These are phyloP conservation scores for Cryphonectria parasitica DNA, from an alignment of 2,329 filamentous ascomycete species.

Conservation along the genomic window DNA sequence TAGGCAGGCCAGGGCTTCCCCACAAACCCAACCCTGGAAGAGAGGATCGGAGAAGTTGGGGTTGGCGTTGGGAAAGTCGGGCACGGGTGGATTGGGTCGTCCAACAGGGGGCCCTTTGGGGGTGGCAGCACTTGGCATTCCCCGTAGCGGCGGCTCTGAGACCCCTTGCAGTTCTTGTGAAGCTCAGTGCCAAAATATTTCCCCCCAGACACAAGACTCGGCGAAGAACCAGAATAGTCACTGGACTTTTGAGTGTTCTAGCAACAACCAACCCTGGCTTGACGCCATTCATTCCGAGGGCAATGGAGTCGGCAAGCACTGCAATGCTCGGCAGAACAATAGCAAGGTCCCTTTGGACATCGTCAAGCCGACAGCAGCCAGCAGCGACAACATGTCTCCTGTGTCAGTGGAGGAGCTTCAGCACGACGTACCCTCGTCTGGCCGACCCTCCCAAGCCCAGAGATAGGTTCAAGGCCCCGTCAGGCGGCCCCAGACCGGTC, in stretches of 20 bases:
- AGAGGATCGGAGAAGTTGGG: neutral
- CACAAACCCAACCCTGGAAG: conserved; percentile 9
- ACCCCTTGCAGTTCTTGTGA: conserved; percentile 7
- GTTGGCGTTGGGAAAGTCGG: neutral
- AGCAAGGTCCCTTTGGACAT: conserved; percentile 7
- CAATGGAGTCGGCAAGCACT: neutral
- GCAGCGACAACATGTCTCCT: conserved; percentile 46
- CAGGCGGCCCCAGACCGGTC: conserved; percentile 8
- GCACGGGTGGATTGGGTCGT: no score
- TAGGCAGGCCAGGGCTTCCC: conserved; percentile 14
- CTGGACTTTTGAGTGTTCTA: neutral
- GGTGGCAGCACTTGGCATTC: neutral
- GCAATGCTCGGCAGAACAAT: conserved; percentile 24
- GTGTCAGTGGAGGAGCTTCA: conserved; percentile 58
- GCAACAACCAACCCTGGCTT: neutral
- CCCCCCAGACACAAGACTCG: neutral
- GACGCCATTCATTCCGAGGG: neutral
- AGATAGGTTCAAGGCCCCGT: neutral
- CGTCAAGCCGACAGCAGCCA: neutral
- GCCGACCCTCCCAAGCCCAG: conserved; percentile 23
- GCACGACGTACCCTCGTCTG: conserved; percentile 45
- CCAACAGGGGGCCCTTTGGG: neutral
- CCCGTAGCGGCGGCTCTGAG: neutral
- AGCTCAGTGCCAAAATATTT: conserved; percentile 23
- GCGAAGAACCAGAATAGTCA: neutral